These are phyloP conservation scores for Pestalotiopsis sp. DNA, from an alignment of 2,329 filamentous ascomycete genomes.

Conservation along the genomic window DNA sequence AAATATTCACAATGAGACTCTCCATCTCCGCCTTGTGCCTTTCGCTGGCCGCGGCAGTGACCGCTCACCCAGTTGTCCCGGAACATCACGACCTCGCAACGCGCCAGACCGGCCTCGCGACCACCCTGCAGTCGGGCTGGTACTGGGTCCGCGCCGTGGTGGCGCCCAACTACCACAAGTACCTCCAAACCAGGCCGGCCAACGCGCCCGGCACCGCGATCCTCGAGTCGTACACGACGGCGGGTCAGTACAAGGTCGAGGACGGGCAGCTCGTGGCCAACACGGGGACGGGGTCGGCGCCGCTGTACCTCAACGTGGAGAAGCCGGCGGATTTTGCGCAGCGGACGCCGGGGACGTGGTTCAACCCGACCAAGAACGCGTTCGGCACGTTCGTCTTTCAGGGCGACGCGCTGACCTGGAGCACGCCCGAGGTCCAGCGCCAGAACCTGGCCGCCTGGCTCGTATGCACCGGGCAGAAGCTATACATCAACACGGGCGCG, in stretches of 20 bases:
- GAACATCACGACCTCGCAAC: background rate
- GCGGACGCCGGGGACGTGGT: conserved; percentile 50
- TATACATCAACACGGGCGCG: conserved; percentile 61
- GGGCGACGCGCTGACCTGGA: conserved; percentile 60
- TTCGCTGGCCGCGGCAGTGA: background rate
- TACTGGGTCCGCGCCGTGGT: conserved; percentile 60
- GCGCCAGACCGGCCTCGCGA: background rate
- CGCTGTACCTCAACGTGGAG: conserved; percentile 49
- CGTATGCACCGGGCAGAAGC: conserved; percentile 49
- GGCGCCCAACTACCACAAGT: conserved; percentile 57
- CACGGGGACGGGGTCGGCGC: conserved; percentile 33
- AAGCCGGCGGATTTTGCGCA: conserved; percentile 44
- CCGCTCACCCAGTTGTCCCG: background rate
- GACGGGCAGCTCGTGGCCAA: conserved; percentile 57
- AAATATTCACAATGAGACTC: background rate
- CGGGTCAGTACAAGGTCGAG: conserved; percentile 58
- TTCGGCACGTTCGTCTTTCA: conserved; percentile 58
- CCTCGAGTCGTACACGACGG: conserved; percentile 50
- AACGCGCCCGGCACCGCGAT: conserved; percentile 47
- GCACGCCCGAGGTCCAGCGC: conserved; percentile 43
- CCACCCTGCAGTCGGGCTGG: conserved; percentile 49
- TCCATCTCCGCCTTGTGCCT: background rate
- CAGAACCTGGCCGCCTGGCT: conserved; percentile 61
- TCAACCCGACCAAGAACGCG: conserved; percentile 48
- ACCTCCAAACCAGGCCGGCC: conserved; percentile 48